Conservation (phyloP, 495 filamentous ascomycete genomes). For the Gamarada debralockiae region DNA sequence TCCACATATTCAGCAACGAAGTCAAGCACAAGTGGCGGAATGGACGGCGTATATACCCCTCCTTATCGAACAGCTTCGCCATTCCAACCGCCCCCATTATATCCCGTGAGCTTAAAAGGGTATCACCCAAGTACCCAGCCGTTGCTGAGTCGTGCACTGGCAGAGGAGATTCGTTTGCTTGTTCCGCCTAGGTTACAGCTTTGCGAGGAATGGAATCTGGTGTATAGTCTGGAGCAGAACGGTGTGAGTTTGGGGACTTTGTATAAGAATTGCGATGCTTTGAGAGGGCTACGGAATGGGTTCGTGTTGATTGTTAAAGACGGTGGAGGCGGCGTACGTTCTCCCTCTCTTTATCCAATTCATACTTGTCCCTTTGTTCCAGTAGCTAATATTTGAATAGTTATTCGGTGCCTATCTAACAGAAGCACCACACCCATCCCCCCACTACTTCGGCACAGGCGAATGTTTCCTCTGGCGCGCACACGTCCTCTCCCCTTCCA, state of each 20-base stretch:
- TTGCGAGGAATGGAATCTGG: conserved; percentile 77
- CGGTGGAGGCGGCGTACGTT: conserved; percentile 62
- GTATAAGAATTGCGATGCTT: conserved; percentile 68
- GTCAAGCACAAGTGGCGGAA: not conserved
- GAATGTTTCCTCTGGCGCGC: conserved; percentile 98
- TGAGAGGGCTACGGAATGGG: conserved; percentile 65
- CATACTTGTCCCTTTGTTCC: not conserved
- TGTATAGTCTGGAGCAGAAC: conserved; percentile 90
- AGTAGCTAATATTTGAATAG: conserved; percentile 31
- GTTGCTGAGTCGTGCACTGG: conserved; percentile 66
- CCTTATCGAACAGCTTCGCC: conserved; percentile 50
- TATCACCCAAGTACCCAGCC: conserved; percentile 29
- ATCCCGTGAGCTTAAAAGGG: conserved; percentile 45
- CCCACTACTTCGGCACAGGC: conserved; percentile 91
- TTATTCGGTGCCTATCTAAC: conserved; percentile 94
- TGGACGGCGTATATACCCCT: conserved; percentile 35
- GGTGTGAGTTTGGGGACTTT: conserved; percentile 83
- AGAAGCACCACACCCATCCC: conserved; percentile 71
- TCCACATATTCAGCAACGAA: not conserved
- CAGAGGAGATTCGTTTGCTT: conserved; percentile 91
- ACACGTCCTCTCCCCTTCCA: conserved; percentile 47
- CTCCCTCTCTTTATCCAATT: not conserved
- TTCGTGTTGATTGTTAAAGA: conserved; percentile 88
- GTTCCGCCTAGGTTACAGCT: conserved; percentile 83
- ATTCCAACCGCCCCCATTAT: conserved; percentile 58